These are phyloP conservation scores for Solanum virginianum DNA, from an alignment of 257 asterid species.

Conservation along the genomic window DNA sequence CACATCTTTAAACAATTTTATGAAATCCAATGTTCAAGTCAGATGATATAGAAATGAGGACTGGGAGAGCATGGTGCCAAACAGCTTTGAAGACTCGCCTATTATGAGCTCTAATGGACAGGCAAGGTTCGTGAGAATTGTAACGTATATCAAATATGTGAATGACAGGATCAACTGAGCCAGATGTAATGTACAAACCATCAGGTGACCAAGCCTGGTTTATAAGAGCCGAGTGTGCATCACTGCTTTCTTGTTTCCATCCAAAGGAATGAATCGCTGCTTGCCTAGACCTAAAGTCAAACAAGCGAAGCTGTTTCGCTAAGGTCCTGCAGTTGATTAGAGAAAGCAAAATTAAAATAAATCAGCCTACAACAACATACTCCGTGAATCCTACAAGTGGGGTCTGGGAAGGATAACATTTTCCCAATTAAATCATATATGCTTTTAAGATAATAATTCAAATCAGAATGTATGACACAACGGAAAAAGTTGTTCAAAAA, in stretches of 20 bases:
- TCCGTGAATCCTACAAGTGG: too few species aligned
- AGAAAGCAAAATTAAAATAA: background rate
- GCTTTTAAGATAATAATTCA: background rate
- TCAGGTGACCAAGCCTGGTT: constrained; percentile 93
- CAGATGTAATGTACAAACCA: constrained; percentile 69
- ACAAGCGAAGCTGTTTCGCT: constrained; percentile 67
- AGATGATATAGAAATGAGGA: constrained; percentile 80
- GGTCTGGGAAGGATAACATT: background rate
- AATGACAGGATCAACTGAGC: constrained; percentile 77
- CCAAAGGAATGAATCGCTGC: constrained; percentile 60
- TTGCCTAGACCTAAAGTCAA: constrained; percentile 51
- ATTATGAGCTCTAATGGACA: constrained; percentile 70
- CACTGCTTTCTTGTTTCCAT: constrained; percentile 89
- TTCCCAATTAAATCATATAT: background rate
- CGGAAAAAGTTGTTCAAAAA: background rate
- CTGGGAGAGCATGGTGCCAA: constrained; percentile 74
- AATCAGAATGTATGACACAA: background rate
- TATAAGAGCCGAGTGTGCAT: constrained; percentile 78
- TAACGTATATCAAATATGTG: constrained; percentile 80
- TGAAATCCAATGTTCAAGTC: constrained; percentile 79
- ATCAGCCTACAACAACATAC: background rate
- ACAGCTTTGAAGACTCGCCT: constrained; percentile 89
- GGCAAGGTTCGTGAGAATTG: constrained; percentile 49
- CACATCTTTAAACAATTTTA: constrained; percentile 7
- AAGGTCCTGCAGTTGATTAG: constrained; percentile 42